Base-by-base conservation (phyloP, 768 basidiomycete genomes). In the Calocera viscosa region DNA sequence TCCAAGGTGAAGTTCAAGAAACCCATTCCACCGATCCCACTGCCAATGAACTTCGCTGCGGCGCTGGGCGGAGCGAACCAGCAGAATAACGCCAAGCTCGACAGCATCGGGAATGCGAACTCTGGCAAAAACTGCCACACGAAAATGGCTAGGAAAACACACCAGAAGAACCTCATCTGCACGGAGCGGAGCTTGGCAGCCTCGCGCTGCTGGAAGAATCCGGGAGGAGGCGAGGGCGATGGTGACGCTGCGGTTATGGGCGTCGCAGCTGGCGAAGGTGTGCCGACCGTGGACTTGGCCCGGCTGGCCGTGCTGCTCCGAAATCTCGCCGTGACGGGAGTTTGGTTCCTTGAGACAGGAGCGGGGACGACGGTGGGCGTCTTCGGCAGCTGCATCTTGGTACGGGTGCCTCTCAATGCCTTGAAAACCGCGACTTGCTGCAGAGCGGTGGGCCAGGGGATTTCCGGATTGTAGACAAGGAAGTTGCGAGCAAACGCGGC, bases 381-480 rank as follows among this genome's bases (percentile, higher is more conserved):
- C 22, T 60, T 60, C 16, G 53, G 53, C 11, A 60, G 53, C 14
- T 60, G 53, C 26, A 22, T 12, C 22, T 60, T 60, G 5, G 53
- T 26, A 2, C 53, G 24, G 2, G 53, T 28, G 5, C 53, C 53
- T 60, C 53, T 11, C 14, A 60, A 26, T 10, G 53, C 53, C 30
- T 60, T 60, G 53, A 60, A 60, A 26, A 60, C 53, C 14, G 53
- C 53, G 10, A 60, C 53, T 60, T 60, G 53, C 53, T 60, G 53
- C 30, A 60, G 22, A 2, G 53, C 53, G 19, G 53, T 60, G 5
- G 53, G 53, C 53, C 53, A 60, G 22, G 53, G 53, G 30, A 60
- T 60, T 19, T 60, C 53, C 14, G 53, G 53, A 26, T 60, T 60
- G 53, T 60, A 60, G 26, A 60, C 53, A 10, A 60, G 53, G 53